These are phyloP conservation scores for Copromyces sp. DNA, from an alignment of 495 filamentous ascomycete genomes.

Conservation along the genomic window DNA sequence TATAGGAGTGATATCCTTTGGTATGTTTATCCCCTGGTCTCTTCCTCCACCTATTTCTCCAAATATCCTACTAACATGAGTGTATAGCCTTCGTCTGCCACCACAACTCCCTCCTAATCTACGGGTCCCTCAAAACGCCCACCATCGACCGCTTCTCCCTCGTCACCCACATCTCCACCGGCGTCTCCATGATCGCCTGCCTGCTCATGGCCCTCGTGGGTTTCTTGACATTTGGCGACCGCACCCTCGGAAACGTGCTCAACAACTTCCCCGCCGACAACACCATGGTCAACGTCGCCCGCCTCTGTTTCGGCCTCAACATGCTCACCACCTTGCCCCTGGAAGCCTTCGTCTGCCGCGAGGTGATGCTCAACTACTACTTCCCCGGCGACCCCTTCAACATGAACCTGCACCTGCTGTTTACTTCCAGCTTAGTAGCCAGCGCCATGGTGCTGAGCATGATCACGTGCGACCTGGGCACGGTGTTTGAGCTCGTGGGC, in stretches of 20 bases:
- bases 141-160: slow-evolving; percentile 87
- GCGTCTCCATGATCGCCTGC: slow-evolving; percentile 80
- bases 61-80: too few species aligned
- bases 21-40: slow-evolving; percentile 33
- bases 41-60: neutral
- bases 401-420: slow-evolving; percentile 73
- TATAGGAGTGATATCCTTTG: slow-evolving; percentile 95
- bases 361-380: slow-evolving; percentile 92
- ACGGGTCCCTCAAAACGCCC: slow-evolving; percentile 86
- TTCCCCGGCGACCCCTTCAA: slow-evolving; percentile 70
- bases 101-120: slow-evolving; percentile 94
- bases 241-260: slow-evolving; percentile 87
- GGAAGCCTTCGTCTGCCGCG: slow-evolving; percentile 93
- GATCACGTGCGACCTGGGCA: slow-evolving; percentile 83
- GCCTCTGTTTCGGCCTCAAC: slow-evolving; percentile 91
- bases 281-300: slow-evolving; percentile 84
- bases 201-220: slow-evolving; percentile 79
- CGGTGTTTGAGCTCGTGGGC: slow-evolving; percentile 90
- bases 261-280: slow-evolving; percentile 94
- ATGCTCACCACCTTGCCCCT: slow-evolving; percentile 96
- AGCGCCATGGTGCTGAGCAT: slow-evolving; percentile 67
- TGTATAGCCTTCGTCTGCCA: slow-evolving; percentile 75
- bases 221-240: slow-evolving; percentile 85
- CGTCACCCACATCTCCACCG: slow-evolving; percentile 88
- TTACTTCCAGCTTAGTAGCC: slow-evolving; percentile 70